Conservation (phyloP, 345 rosid species). For the Eucalyptus melliodora region DNA sequence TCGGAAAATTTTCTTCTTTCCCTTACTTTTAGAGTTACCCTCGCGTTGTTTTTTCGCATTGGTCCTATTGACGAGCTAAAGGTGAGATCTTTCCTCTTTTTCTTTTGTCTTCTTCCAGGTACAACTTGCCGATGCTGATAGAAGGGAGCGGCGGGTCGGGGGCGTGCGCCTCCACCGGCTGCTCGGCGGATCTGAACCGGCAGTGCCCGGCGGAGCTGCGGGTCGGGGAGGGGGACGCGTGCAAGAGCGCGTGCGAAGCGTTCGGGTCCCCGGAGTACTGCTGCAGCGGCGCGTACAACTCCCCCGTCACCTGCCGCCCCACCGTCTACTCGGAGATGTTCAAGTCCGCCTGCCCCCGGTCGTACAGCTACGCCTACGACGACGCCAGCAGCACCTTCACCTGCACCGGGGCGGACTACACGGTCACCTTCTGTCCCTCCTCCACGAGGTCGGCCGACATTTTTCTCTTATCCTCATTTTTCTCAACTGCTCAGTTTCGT, state of each 20-base stretch:
- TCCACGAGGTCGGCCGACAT: conserved; percentile 44
- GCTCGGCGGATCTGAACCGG: conserved; percentile 59
- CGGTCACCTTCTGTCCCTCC: conserved; percentile 92
- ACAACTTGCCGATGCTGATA: conserved; percentile 74
- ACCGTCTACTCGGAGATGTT: conserved; percentile 86
- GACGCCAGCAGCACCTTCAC: conserved; percentile 93
- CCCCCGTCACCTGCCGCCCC: conserved; percentile 77
- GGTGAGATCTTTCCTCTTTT: not conserved
- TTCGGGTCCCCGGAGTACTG: conserved; percentile 91
- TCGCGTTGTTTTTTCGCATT: not conserved
- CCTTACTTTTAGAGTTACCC: not conserved
- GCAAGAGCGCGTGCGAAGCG: conserved; percentile 93
- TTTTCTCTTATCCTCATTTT: not conserved
- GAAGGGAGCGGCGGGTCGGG: conserved; percentile 81
- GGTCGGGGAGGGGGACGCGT: conserved; percentile 57
- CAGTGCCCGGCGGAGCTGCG: conserved; percentile 74
- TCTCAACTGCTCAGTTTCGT: not conserved
- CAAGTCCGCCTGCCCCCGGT: conserved; percentile 82
- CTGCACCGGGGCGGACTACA: conserved; percentile 78
- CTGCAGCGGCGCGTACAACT: conserved; percentile 88
- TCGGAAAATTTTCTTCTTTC: not conserved
- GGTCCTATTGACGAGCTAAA: not conserved
- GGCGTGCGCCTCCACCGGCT: conserved; percentile 63
- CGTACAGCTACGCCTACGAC: conserved; percentile 93
- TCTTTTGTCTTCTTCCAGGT: not conserved